A percentile compares a stretch with the other conserved stretches of the same genome.
phyloP scores from a whole-genome alignment of 2,329 filamentous ascomycete species.

The Colletotrichum acutatum region DNA sequence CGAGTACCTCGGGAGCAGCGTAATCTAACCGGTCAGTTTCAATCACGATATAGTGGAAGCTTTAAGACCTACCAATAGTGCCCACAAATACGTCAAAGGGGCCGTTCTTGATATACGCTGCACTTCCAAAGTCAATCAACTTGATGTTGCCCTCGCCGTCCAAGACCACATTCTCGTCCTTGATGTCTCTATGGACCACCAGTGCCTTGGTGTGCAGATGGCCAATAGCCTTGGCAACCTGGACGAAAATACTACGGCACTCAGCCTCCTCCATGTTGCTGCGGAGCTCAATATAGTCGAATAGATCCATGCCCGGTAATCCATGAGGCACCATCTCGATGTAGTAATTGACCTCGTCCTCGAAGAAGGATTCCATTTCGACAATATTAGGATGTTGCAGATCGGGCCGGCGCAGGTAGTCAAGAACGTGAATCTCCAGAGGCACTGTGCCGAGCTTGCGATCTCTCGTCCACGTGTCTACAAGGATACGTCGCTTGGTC shows the following conservation, averaged over 20 bases:
- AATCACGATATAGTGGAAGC: neutral
- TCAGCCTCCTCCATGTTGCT: constrained; percentile 97
- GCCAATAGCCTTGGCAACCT: constrained; percentile 89
- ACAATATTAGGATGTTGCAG: constrained; percentile 76
- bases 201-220: constrained; percentile 91
- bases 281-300: constrained; percentile 97
- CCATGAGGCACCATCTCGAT: constrained; percentile 98
- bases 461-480: constrained; percentile 98
- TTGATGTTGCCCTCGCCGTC: constrained; percentile 97
- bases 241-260: constrained; percentile 93
- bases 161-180: constrained; percentile 97
- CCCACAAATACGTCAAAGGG: constrained; percentile 99
- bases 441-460: constrained; percentile 93
- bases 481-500: constrained; percentile 94
- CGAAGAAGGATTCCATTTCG: constrained; percentile 79
- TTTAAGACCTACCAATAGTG: constrained; percentile 83
- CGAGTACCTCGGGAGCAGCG: constrained; percentile 96
- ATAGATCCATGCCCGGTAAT: constrained; percentile 96
- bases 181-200: constrained; percentile 98
- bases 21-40: constrained; percentile 74
- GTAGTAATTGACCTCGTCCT: constrained; percentile 93
- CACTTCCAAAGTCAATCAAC: constrained; percentile 97
- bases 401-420: constrained; percentile 85
- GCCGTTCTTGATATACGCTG: constrained; percentile 97
- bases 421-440: constrained; percentile 94